phyloP scores from a whole-genome alignment of 768 basidiomycete species.

The Amyloporia xantha region DNA sequence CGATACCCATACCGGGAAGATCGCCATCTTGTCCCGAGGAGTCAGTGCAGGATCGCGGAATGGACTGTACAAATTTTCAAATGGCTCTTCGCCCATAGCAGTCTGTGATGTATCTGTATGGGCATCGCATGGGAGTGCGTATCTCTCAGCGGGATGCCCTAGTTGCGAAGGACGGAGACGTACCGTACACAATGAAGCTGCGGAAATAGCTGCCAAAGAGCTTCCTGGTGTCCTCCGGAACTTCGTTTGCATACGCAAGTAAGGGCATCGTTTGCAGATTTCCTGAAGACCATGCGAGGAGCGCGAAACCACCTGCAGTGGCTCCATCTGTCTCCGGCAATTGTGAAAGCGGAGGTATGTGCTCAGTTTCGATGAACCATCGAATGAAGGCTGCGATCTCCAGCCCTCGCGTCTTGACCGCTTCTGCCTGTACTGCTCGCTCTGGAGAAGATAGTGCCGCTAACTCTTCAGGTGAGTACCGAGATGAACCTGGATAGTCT shows the following conservation, averaged over 20 bases:
- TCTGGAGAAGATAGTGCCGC: background rate
- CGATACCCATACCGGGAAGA: constrained; percentile 1
- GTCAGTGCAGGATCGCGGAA: background rate
- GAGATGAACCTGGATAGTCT: constrained; percentile 23
- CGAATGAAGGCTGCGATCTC: constrained; percentile 15
- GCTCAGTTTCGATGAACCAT: constrained; percentile 13
- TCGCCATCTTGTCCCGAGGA: background rate
- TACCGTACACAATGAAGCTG: constrained; percentile 15
- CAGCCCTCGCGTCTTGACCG: constrained; percentile 6
- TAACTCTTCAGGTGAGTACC: constrained; percentile 16
- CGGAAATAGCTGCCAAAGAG: constrained; percentile 9
- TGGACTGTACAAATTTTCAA: background rate
- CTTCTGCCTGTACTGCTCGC: background rate
- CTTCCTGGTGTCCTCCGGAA: constrained; percentile 7
- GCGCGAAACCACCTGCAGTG: background rate
- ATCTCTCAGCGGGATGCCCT: background rate
- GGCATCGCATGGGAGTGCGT: background rate
- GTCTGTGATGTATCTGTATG: background rate
- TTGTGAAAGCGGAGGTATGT: constrained; percentile 6
- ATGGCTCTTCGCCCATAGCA: background rate
- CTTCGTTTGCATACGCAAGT: constrained; percentile 9
- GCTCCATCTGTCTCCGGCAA: background rate
- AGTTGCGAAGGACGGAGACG: too few species aligned
- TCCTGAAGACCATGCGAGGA: constrained; percentile 15
- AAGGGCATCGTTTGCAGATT: constrained; percentile 8